A percentile compares a stretch with the other conserved stretches of the same genome.
phyloP scores from a whole-genome alignment of 2,329 filamentous ascomycete species.

The Pseudogymnoascus sp. region DNA sequence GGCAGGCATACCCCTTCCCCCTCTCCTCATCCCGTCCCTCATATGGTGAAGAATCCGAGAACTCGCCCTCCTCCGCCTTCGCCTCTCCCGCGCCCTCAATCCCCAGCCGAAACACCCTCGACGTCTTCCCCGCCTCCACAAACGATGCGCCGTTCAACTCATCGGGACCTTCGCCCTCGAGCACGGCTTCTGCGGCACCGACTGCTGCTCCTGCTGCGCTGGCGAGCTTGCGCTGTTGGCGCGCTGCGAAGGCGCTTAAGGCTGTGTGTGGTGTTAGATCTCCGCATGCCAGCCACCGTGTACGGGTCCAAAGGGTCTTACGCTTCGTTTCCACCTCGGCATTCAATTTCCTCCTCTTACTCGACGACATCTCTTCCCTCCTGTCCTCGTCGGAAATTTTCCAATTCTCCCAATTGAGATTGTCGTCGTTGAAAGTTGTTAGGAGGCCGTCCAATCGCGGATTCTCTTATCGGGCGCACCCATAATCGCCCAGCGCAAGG shows the following conservation, averaged over 20 bases:
- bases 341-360: constrained; percentile 39
- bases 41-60: constrained; percentile 7
- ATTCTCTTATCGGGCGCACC: neutral
- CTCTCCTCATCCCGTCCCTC: neutral
- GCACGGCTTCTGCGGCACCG: constrained; percentile 29
- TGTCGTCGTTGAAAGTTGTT: neutral
- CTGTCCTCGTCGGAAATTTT: neutral
- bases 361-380: constrained; percentile 23
- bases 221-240: constrained; percentile 11
- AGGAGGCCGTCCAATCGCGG: neutral
- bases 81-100: neutral
- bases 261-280: constrained; percentile 20
- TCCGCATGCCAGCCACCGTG: neutral
- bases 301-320: constrained; percentile 22
- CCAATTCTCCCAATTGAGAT: neutral
- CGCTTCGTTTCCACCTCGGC: constrained; percentile 28
- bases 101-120: neutral
- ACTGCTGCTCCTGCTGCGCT: neutral
- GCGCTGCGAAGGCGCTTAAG: constrained; percentile 28
- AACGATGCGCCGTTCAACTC: constrained; percentile 6
- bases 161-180: constrained; percentile 29
- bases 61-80: neutral
- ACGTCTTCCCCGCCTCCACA: constrained; percentile 6
- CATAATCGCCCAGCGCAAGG: neutral
- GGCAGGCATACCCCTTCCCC: neutral